Conservation (phyloP, 805 yeast genomes). For the Yamadazyma insecticola region DNA sequence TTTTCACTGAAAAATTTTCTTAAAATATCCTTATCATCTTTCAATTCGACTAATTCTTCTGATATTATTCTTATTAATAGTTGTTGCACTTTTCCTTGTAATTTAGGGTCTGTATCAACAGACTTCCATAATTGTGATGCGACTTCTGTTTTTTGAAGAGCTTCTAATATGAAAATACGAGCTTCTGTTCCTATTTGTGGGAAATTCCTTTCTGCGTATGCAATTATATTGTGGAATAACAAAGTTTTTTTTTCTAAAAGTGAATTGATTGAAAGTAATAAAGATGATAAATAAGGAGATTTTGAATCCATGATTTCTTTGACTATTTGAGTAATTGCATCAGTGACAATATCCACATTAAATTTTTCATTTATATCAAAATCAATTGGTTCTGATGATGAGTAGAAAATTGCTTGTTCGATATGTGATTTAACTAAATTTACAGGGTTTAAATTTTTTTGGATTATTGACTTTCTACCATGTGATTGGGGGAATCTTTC, state of each 20-base stretch:
- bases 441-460: conserved; percentile 16
- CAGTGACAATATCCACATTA: conserved; percentile 12
- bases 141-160: conserved; percentile 38
- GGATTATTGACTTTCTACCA: too few species aligned
- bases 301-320: conserved; percentile 54
- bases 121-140: conserved; percentile 40
- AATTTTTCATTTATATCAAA: conserved; percentile 33
- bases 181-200: too few species aligned
- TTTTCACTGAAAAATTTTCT: conserved; percentile 24
- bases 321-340: conserved; percentile 46
- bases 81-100: too few species aligned
- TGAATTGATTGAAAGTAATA: conserved; percentile 45
- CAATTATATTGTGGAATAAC: conserved; percentile 41
- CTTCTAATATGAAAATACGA: conserved; percentile 23
- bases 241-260: conserved; percentile 48
- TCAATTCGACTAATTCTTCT: conserved; percentile 2
- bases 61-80: conserved; percentile 5
- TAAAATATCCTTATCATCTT: conserved; percentile 12
- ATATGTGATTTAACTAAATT: conserved; percentile 64
- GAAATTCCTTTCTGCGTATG: too few species aligned
- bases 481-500: conserved; percentile 39
- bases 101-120: conserved; percentile 9
- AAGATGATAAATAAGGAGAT: conserved; percentile 53
- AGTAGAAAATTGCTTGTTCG: conserved; percentile 78
- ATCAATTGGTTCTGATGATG: conserved; percentile 41